Evolutionary conservation across 148 eudicot species (phyloP).

Genomic region (Heliosperma pusillum): DNA sequence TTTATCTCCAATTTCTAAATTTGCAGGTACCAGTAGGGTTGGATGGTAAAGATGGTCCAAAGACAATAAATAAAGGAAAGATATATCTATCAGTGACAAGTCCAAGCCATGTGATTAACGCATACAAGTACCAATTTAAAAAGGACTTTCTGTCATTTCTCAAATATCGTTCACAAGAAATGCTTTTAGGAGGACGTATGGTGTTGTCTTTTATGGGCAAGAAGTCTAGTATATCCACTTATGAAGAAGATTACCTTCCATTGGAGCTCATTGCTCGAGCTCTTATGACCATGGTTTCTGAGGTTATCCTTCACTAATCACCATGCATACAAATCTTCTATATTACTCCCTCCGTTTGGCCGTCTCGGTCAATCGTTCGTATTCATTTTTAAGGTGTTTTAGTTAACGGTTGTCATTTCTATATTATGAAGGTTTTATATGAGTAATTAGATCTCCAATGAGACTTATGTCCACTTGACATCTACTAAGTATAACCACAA

Average conservation of each 20-base stretch:
- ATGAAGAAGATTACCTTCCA: conserved; percentile 31
- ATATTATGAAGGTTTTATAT: no score
- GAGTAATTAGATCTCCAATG: no score
- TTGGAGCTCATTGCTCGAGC: conserved; percentile 64
- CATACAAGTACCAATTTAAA: conserved; percentile 43
- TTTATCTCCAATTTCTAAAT: no score
- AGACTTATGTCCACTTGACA: no score
- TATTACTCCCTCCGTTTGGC: no score
- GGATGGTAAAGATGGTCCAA: conserved; percentile 21
- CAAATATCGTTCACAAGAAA: conserved; percentile 49
- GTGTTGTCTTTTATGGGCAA: conserved; percentile 56
- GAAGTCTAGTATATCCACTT: conserved; percentile 24
- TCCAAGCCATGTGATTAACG: conserved; percentile 36
- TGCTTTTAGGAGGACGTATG: conserved; percentile 61
- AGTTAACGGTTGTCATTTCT: no score
- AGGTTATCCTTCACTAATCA: conserved; percentile 31
- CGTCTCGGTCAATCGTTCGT: no score
- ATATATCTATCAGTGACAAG: conserved; percentile 53
- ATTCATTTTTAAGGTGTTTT: no score
- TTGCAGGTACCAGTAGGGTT: conserved; percentile 43
- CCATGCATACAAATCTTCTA: neutral
- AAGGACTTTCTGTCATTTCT: conserved; percentile 50
- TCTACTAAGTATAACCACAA: no score
- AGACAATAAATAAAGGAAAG: conserved; percentile 48
- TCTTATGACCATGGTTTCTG: conserved; percentile 43